Base-by-base conservation (phyloP, 345 rosid genomes). In the Gossypium longicalyx region DNA sequence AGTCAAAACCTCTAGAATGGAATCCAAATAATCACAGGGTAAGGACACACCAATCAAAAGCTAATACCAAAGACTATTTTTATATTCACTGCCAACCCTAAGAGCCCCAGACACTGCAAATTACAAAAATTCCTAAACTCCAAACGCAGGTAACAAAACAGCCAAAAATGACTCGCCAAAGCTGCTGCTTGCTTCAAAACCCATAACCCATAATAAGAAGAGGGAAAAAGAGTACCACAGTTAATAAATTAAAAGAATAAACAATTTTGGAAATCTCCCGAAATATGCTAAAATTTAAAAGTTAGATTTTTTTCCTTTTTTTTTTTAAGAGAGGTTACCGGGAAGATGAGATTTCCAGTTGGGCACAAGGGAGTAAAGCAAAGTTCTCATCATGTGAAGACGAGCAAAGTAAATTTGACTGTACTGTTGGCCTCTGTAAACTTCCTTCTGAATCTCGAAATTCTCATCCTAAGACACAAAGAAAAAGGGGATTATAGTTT, bases 351-450 rank as follows among this genome's bases (percentile, higher is more conserved):
- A 84, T 81, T 93, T 94, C 98, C 94, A 85, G 48, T 78, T 74
- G 74, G 95, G 89, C 62, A 88, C 87, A 62, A 94, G 90, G 43
- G 98, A 94, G 78, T 87, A 82, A 67, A 94, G 88, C 57, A 92
- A 83, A 67, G 94, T 85, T 75, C 93, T 85, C 91, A 91, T 86
- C 84, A 83, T 70, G 78, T 91, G 91, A 61, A 94, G 90, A 75
- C 98, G 98, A 72, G 87, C 90, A 74, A 91, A 92, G 85, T 92
- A 92, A 56, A 94, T 89, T 74, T 92, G 98, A 70, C 98, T 94
- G 89, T 92, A 92, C 59, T 94, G 98, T 72, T 94, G 98, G 0
- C 95, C 97, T 64, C 90, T 82, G 68, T 94, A 94, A 56, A 81
- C 76, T 83, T 92, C 97, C 59, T 89, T 91, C 9, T 78, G 88